A percentile compares a stretch with the other conserved stretches of the same genome.
These are phyloP conservation scores for Fusarium lyarnte DNA, from an alignment of 2,329 filamentous ascomycete genomes.

Conservation along the genomic window DNA sequence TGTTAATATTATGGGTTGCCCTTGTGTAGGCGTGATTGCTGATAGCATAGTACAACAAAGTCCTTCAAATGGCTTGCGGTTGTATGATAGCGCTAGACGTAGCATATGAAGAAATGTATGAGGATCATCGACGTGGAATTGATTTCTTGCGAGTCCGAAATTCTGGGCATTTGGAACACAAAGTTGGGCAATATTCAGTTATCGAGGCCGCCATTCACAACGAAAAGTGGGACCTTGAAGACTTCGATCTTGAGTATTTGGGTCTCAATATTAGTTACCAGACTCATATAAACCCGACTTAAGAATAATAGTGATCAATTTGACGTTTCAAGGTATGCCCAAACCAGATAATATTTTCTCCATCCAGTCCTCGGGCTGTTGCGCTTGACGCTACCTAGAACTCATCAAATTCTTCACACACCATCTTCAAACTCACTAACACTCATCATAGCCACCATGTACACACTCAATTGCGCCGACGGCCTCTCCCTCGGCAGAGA, in stretches of 20 bases:
- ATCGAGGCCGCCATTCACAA: slow-evolving; percentile 38
- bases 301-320: neutral
- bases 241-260: slow-evolving; percentile 26
- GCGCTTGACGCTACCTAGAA: accelerated
- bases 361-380: too few species aligned
- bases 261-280: neutral
- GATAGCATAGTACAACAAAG: neutral
- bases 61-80: accelerated
- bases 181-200: slow-evolving; percentile 41
- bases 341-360: too few species aligned
- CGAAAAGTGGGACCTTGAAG: slow-evolving; percentile 38
- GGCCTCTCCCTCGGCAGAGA: slow-evolving; percentile 48
- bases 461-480: slow-evolving; percentile 48
- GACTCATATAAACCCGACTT: neutral
- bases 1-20: neutral
- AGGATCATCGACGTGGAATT: neutral
- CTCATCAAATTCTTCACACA: neutral
- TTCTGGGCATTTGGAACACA: neutral
- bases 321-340: neutral
- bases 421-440: neutral
- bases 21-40: neutral
- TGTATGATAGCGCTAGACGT: neutral
- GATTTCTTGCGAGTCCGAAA: neutral
- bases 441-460: slow-evolving; percentile 40
- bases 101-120: neutral